Conservation (phyloP, 1,284 basidiomycete species). For the Apiotrichum brassicae region DNA sequence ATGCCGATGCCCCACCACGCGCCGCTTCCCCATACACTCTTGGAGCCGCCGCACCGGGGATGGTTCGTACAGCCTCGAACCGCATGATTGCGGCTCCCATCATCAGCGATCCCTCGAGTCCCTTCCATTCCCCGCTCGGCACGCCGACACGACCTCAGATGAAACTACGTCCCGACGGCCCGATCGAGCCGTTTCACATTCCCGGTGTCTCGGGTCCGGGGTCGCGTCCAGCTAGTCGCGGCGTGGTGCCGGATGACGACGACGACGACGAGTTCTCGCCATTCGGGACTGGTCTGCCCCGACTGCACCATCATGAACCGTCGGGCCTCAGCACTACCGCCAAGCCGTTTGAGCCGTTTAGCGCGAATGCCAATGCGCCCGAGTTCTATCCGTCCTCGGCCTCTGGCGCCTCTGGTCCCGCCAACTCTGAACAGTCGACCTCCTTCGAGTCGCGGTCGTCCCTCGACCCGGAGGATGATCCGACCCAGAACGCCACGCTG, state of each 20-base stretch:
- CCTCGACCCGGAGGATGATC: slow-evolving; percentile 44
- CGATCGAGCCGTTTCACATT: slow-evolving; percentile 35
- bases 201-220: slow-evolving; percentile 18
- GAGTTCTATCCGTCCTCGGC: slow-evolving; percentile 2
- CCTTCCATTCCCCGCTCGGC: slow-evolving; percentile 49
- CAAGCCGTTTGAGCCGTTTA: slow-evolving; percentile 40
- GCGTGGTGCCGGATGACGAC: slow-evolving; percentile 42
- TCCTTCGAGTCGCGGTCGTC: slow-evolving; percentile 44
- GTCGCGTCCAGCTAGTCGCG: slow-evolving; percentile 18
- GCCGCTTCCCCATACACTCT: slow-evolving; percentile 36
- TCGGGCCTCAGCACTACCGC: slow-evolving; percentile 28
- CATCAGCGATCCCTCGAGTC: slow-evolving; percentile 60
- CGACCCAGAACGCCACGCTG: slow-evolving; percentile 46
- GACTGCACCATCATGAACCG: slow-evolving; percentile 24
- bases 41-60: slow-evolving; percentile 50
- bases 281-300: slow-evolving; percentile 45
- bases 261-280: slow-evolving; percentile 55
- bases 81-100: slow-evolving; percentile 81
- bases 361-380: slow-evolving; percentile 1
- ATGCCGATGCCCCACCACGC: slow-evolving; percentile 25
- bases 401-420: neutral
- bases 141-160: slow-evolving; percentile 30
- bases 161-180: slow-evolving; percentile 20
- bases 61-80: slow-evolving; percentile 60
- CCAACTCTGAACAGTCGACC: slow-evolving; percentile 5